Evolutionary conservation across 306 rosid species (phyloP).

Genomic region (Fragaria iinumae): DNA sequence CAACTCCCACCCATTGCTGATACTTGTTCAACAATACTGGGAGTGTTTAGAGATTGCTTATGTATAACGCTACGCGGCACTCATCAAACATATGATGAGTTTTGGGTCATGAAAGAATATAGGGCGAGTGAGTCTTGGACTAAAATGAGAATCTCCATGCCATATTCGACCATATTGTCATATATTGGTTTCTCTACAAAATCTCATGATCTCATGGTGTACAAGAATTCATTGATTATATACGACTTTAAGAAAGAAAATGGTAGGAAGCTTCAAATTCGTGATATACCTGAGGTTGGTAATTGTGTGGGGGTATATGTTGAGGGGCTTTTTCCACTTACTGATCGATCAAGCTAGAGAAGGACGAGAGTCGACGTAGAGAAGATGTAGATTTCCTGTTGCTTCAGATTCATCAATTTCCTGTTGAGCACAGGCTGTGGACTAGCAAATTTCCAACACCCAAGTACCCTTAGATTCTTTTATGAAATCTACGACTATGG

Average conservation of each 20-base stretch:
- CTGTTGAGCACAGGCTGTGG: too few species aligned
- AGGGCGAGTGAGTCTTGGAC: background rate
- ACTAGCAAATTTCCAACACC: too few species aligned
- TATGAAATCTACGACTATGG: too few species aligned
- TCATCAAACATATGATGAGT: background rate
- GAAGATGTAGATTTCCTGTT: too few species aligned
- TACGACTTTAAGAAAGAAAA: background rate
- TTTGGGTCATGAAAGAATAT: slow-evolving; percentile 9
- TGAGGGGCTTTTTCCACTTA: slow-evolving; percentile 11
- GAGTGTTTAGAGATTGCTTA: background rate
- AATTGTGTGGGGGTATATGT: background rate
- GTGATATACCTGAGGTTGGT: background rate
- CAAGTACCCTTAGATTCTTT: too few species aligned
- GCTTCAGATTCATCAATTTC: too few species aligned
- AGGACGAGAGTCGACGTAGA: background rate
- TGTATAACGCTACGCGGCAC: background rate
- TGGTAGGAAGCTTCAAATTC: background rate
- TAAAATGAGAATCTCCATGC: background rate
- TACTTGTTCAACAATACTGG: background rate
- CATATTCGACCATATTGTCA: background rate
- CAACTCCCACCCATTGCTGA: background rate
- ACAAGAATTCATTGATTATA: too few species aligned
- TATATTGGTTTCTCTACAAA: background rate
- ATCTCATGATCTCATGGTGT: background rate
- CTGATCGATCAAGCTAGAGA: background rate